Evolutionary conservation across 2,329 filamentous ascomycete species (phyloP), one percentile per base, ranked within the genome.

Genomic region (Aureobasidium sp.): DNA sequence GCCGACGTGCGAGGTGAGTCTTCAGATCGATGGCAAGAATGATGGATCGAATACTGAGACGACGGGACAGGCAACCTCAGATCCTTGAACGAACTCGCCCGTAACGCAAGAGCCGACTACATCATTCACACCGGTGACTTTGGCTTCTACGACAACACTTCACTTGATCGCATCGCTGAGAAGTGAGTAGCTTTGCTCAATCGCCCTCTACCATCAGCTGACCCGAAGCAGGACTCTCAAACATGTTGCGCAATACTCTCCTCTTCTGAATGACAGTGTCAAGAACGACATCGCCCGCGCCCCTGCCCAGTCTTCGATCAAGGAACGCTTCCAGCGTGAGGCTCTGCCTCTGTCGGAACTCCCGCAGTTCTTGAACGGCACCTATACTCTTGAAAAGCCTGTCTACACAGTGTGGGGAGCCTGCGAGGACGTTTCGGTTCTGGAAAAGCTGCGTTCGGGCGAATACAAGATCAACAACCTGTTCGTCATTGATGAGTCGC

Each of bases 401-500:
- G 93, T 98, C 54, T 97, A 96, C 74, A 98, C 93, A 35, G 93
- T 98, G 32, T 98, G 93, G 93, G 93, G 93, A 67, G 93, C 93
- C 42, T 98, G 93, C 67, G 93, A 98, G 72, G 93, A 98, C 78
- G 93, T 98, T 17, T 85, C 93, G 55, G 93, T 98, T 24, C 73
- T 98, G 64, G 93, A 98, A 72, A 96, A 95, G 75, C 95, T 98
- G 72, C 83, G 93, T 58, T 96, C 93, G 11, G 88, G 88, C 60
- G 93, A 98, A 74, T 98, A 98, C 76, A 97, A 96, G 75, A 87
- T 98, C 35, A 84, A 85, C 64, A 98, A 98, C 69, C 81, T 98
- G 61, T 90, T 96, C 76, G 95, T 98, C 66, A 96, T 98, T 63
- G 93, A 98, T 61, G 93, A 98, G 76, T 90, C 93, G 50, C 91